phyloP scores from a whole-genome alignment of 2,329 filamentous ascomycete species.

The Trichoderma koningiopsis region DNA sequence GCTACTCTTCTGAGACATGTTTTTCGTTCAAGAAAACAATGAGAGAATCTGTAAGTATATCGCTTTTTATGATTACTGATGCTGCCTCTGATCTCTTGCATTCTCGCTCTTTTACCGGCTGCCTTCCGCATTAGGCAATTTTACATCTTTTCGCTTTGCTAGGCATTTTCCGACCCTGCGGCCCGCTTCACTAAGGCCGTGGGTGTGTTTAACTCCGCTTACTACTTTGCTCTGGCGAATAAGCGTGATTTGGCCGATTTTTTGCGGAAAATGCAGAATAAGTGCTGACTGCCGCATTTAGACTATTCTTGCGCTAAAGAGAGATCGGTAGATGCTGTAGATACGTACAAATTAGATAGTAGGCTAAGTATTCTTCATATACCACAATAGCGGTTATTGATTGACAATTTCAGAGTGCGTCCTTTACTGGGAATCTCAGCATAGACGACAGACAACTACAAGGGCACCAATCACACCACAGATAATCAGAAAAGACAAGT shows the following conservation, averaged over 20 bases:
- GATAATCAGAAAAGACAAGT: neutral
- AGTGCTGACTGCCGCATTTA: neutral
- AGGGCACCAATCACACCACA: neutral
- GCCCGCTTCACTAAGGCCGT: neutral
- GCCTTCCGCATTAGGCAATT: neutral
- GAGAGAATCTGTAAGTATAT: too few species aligned
- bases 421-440: neutral
- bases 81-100: too few species aligned
- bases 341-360: too few species aligned
- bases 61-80: too few species aligned
- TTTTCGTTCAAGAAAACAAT: too few species aligned
- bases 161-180: neutral
- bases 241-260: neutral
- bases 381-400: too few species aligned
- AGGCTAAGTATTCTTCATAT: too few species aligned
- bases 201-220: neutral
- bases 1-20: too few species aligned
- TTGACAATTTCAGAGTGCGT: neutral
- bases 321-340: neutral
- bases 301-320: neutral
- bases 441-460: neutral
- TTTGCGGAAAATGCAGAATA: neutral
- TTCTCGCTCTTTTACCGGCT: neutral
- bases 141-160: neutral
- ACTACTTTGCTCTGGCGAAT: neutral